These are phyloP conservation scores for Suillus spraguei DNA, from an alignment of 768 basidiomycete genomes.

Conservation along the genomic window DNA sequence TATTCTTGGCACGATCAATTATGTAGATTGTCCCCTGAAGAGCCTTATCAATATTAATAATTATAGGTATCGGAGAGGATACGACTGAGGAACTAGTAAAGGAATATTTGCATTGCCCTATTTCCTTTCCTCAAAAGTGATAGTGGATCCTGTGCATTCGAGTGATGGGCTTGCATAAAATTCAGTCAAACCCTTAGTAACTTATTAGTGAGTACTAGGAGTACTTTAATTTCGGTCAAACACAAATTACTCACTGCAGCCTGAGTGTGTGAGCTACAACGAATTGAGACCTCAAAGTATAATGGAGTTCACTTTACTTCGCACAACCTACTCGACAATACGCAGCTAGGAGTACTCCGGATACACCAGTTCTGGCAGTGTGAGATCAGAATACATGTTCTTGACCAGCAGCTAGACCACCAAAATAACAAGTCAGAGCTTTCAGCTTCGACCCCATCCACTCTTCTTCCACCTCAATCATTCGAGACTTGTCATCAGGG, in stretches of 20 bases:
- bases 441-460: conserved; percentile 96
- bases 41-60: too few relatives aligned
- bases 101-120: too few relatives aligned
- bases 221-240: too few relatives aligned
- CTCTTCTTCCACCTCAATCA: conserved; percentile 91
- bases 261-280: not conserved
- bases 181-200: too few relatives aligned
- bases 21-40: too few relatives aligned
- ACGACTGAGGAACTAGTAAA: too few relatives aligned
- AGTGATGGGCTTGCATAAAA: too few relatives aligned
- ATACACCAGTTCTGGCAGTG: not conserved
- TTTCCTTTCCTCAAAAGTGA: too few relatives aligned
- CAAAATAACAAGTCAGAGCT: conserved; percentile 93
- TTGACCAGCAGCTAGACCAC: conserved; percentile 75
- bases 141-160: too few relatives aligned
- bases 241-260: not conserved
- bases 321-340: not conserved
- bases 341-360: not conserved
- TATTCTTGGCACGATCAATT: too few relatives aligned
- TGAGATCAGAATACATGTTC: conserved; percentile 53
- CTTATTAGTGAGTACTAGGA: too few relatives aligned
- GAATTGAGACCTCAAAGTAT: not conserved
- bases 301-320: not conserved
- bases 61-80: too few relatives aligned
- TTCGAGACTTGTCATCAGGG: conserved; percentile 41